Percentiles rank a stretch among this genome's conserved stretches.
These are phyloP conservation scores for Arthrobotrys sinensis DNA, from an alignment of 2,329 filamentous ascomycete species.

Conservation along the genomic window DNA sequence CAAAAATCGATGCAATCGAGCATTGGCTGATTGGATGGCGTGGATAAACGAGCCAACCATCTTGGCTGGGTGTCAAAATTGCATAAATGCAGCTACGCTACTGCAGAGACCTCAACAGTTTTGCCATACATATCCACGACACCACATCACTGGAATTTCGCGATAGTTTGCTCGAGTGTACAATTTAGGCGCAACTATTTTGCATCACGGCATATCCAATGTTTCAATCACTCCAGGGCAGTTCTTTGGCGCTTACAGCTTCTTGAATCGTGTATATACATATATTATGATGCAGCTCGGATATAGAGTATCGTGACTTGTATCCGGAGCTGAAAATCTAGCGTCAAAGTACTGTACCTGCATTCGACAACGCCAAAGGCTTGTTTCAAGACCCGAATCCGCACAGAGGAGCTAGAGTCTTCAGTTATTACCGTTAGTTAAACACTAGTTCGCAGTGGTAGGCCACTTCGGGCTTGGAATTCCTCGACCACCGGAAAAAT, in stretches of 20 bases:
- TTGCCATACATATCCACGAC: conserved; percentile 19
- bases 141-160: conserved; percentile 9
- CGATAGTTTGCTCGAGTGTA: conserved; percentile 21
- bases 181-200: conserved; percentile 43
- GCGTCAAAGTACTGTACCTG: conserved; percentile 46
- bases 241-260: conserved; percentile 6
- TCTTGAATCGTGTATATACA: neutral
- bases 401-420: conserved; percentile 16
- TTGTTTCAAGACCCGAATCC: conserved; percentile 54
- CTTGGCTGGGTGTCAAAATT: neutral
- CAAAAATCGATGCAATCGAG: conserved; percentile 18
- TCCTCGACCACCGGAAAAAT: neutral
- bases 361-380: conserved; percentile 45
- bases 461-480: neutral
- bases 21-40: conserved; percentile 5
- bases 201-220: conserved; percentile 12
- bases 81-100: conserved; percentile 28
- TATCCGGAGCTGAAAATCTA: neutral
- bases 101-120: conserved; percentile 34
- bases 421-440: neutral
- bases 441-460: neutral
- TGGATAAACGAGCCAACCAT: conserved; percentile 34
- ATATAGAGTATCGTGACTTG: conserved; percentile 4
- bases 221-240: neutral
- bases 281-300: neutral